Base-by-base conservation (phyloP, 2,329 filamentous ascomycete genomes). In the Clarireedia paspali region DNA sequence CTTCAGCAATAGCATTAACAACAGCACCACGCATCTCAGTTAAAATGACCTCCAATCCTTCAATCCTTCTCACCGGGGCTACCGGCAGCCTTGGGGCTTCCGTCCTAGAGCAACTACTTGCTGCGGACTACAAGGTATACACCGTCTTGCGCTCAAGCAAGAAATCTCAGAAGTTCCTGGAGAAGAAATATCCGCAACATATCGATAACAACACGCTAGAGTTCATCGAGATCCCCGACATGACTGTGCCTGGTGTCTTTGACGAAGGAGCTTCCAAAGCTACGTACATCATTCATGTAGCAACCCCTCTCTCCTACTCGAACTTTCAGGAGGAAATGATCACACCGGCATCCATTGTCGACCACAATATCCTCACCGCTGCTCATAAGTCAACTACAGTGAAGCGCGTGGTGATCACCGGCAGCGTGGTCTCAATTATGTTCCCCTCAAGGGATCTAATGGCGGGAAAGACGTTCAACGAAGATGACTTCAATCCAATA, bases 41-140 rank as follows among this genome's bases (percentile, higher is more conserved):
- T n/a, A 47, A 47, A 2, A 30, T 34, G 26, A 26, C 45, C 30
- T 26, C 45, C 6, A 47, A 47, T 26, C 5, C 23, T 26, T 38
- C 52, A 15, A 27, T 58, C 20, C 38, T 58, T 44, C 36, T 56
- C n/a, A 51, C 57, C 40, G 57, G 53, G 9, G 47, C 15, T 40
- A 58, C 57, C n/a, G 53, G 53, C 42, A 58, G 42, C 36, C 17
- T 56, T 14, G 57, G 53, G 3, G 47, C 47, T 20, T 20, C 24
- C 10, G 23, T 57, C 10, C 48, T 59, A 9, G 42, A 48, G 15
- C 34, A 53, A 50, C 34, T 54, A 14, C 45, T 59, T 17, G 26
- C 53, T 6, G 38, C 36, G 3, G 26, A 52, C 20, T 48, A 56
- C 14, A 23, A 47, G 10, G 53, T 58, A 6, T 52, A 46, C 7